Evolutionary conservation across 805 yeast species (phyloP).

Genomic region (Nakazawaea ishiwadae): DNA sequence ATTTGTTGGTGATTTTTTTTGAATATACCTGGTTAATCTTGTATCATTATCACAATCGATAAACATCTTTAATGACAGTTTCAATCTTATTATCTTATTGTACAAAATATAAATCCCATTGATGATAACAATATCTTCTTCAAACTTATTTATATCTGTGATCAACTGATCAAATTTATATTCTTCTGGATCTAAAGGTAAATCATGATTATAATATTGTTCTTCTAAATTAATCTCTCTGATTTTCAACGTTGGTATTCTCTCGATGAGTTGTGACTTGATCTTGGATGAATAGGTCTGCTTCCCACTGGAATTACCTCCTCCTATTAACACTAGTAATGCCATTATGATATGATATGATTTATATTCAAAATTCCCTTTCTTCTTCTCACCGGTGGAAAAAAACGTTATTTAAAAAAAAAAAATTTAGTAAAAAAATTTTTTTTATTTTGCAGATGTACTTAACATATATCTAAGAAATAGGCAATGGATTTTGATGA

Average conservation of each 20-base stretch:
- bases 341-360: no score
- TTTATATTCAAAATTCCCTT: no score
- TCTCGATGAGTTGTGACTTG: conserved; percentile 20
- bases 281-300: conserved; percentile 21
- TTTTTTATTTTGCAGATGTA: neutral
- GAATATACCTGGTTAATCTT: conserved; percentile 75
- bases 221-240: conserved; percentile 21
- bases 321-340: conserved; percentile 23
- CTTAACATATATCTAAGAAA: neutral
- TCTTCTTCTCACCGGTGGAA: no score
- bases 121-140: conserved; percentile 40
- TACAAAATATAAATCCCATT: conserved; percentile 81
- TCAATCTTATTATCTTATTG: conserved; percentile 47
- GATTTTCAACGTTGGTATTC: conserved; percentile 17
- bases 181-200: conserved; percentile 41
- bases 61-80: conserved; percentile 65
- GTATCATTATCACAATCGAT: conserved; percentile 84
- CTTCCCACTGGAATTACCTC: conserved; percentile 33
- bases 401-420: no score
- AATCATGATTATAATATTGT: conserved; percentile 11
- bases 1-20: conserved; percentile 16
- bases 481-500: conserved; percentile 53
- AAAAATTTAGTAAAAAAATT: no score
- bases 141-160: conserved; percentile 8
- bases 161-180: conserved; percentile 20